Base-by-base conservation (phyloP, 805 yeast species). In the Grigorovia transvaalensis region DNA sequence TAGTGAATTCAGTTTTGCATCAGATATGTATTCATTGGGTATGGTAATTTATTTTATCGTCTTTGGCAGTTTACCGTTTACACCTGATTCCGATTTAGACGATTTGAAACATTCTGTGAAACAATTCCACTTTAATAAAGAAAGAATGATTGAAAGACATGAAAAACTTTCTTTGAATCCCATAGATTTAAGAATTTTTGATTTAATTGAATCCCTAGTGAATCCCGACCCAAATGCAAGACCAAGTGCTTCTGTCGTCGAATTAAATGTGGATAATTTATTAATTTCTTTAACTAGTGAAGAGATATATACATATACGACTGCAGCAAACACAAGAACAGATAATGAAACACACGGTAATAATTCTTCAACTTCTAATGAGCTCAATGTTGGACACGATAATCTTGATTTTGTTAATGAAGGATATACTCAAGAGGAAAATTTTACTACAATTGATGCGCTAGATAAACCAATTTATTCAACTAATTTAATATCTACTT, bases 11-110 rank as follows among this genome's bases (percentile, higher is more conserved):
- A 77, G 84, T 5, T 80, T 77, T 60, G 77, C 80, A 42, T 81
- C 95, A 29, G 96, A 89, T 66, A 75, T 87, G 50, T 89, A 85
- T 63, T 84, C 95, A 0, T 65, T 89, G 40, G 96, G 96, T 0
- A 77, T 89, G 81, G 84, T 88, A n/a, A 66, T 87, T 50, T 81
- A 85, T 62, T 87, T 77, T 62, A 63, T 88, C 49, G 82, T 93
- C 55, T 85, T 82, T 63, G 85, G 88, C 0, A 68, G 66, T 40
- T 69, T 88, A 44, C 96, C 96, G 0, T 88, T 79, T 59, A 56
- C 68, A 1, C 53, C 55, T 33, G 43, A 44, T 44, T 27, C 42
- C 2, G 59, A 61, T 35, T 57, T 65, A 29, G 46, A 52, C 13
- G 60, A 58, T 20, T 62, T 78, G 50, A 69, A 66, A 46, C 45